A percentile compares a stretch with the other conserved stretches of the same genome.
phyloP scores from a whole-genome alignment of 768 basidiomycete species.

The Phlegmacium glaucopus region DNA sequence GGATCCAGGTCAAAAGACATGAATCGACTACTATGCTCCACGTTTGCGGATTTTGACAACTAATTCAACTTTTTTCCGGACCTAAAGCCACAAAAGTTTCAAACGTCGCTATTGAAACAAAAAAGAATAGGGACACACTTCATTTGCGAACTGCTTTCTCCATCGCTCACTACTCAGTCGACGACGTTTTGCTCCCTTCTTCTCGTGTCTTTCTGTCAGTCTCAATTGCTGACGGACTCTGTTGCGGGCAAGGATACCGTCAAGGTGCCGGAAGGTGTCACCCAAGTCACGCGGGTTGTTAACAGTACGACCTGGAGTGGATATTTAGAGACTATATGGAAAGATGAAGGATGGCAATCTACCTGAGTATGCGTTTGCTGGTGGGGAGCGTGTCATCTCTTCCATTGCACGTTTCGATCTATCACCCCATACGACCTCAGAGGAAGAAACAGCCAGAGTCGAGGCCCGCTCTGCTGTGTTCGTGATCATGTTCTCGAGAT shows the following conservation, averaged over 20 bases:
- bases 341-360: not conserved
- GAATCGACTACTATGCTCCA: slow-evolving; percentile 46
- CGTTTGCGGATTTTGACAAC: slow-evolving; percentile 76
- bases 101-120: slow-evolving; percentile 4
- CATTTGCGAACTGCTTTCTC: slow-evolving; percentile 75
- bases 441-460: not conserved
- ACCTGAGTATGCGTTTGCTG: not conserved
- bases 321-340: slow-evolving; percentile 7
- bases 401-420: not conserved
- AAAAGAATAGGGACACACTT: slow-evolving; percentile 42
- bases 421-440: not conserved
- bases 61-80: slow-evolving; percentile 78
- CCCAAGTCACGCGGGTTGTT: slow-evolving; percentile 36
- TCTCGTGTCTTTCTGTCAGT: slow-evolving; percentile 65
- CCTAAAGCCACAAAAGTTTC: slow-evolving; percentile 38
- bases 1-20: too few relatives aligned
- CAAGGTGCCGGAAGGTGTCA: slow-evolving; percentile 46
- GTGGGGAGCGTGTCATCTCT: not conserved
- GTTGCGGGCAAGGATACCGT: slow-evolving; percentile 51
- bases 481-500: too few relatives aligned
- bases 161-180: slow-evolving; percentile 74
- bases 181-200: slow-evolving; percentile 76
- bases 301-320: slow-evolving; percentile 56
- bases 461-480: too few relatives aligned
- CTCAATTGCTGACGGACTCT: slow-evolving; percentile 49